Evolutionary conservation across 2,329 filamentous ascomycete species (phyloP).

Genomic region (Whalleya microplaca): DNA sequence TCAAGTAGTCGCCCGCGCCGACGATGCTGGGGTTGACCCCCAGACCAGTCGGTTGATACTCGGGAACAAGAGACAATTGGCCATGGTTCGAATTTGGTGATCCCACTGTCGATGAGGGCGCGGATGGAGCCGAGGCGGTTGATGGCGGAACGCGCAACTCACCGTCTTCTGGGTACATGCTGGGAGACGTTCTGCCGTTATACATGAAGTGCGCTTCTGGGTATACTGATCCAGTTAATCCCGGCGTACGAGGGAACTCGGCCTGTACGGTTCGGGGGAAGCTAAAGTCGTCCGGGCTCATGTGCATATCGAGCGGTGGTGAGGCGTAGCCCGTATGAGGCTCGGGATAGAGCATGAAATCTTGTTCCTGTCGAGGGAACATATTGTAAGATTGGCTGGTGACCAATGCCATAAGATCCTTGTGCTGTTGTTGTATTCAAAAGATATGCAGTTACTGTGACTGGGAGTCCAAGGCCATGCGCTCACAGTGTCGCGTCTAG

Average conservation of each 20-base stretch:
- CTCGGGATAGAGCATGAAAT: constrained; percentile 40
- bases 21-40: constrained; percentile 68
- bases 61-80: constrained; percentile 59
- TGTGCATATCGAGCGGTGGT: constrained; percentile 50
- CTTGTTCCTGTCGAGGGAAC: constrained; percentile 37
- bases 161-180: constrained; percentile 53
- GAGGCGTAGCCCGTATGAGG: constrained; percentile 33
- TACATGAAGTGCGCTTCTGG: constrained; percentile 51
- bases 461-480: constrained; percentile 5
- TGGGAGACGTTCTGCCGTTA: constrained; percentile 51
- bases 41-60: constrained; percentile 59
- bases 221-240: constrained; percentile 51
- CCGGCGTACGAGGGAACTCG: constrained; percentile 46
- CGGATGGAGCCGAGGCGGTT: constrained; percentile 64
- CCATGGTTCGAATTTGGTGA: constrained; percentile 68
- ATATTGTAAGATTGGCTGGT: constrained; percentile 36
- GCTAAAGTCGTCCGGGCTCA: constrained; percentile 51
- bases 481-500: constrained; percentile 23
- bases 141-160: constrained; percentile 57
- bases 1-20: constrained; percentile 56
- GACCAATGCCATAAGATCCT: constrained; percentile 33
- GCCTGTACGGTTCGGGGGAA: constrained; percentile 45
- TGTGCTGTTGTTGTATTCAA: constrained; percentile 3
- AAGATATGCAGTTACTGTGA: constrained; percentile 14
- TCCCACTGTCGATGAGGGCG: constrained; percentile 67